Evolutionary conservation across 306 rosid species (phyloP).

Genomic region (Arachis stenosperma): DNA sequence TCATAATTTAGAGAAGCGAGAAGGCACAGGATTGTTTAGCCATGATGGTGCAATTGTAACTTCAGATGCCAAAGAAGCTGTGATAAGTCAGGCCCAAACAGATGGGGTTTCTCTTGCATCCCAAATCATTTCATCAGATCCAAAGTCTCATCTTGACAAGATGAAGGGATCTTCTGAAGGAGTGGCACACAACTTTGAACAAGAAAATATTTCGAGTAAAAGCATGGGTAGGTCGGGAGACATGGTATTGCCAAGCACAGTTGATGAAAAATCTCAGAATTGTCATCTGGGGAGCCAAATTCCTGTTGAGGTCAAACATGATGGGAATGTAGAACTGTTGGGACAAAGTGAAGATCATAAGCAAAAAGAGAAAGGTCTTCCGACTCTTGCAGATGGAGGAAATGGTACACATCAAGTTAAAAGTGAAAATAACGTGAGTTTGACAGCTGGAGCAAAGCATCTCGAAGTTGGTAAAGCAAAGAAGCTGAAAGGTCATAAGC

Average conservation of each 20-base stretch:
- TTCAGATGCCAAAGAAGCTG: slow-evolving; percentile 48
- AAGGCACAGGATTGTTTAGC: slow-evolving; percentile 42
- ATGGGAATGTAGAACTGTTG: slow-evolving; percentile 32
- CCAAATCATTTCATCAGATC: slow-evolving; percentile 40
- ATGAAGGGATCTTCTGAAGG: slow-evolving; percentile 46
- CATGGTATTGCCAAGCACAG: slow-evolving; percentile 34
- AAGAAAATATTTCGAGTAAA: slow-evolving; percentile 31
- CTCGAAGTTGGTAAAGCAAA: slow-evolving; percentile 44
- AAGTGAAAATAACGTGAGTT: slow-evolving; percentile 7
- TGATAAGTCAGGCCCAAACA: slow-evolving; percentile 43
- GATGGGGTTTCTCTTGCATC: slow-evolving; percentile 39
- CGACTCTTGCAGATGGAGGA: slow-evolving; percentile 44
- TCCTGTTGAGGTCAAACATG: slow-evolving; percentile 30
- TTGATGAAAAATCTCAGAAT: slow-evolving; percentile 46
- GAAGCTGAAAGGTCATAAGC: slow-evolving; percentile 58
- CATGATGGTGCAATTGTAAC: slow-evolving; percentile 43
- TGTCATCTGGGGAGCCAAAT: slow-evolving; percentile 47
- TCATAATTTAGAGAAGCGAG: slow-evolving; percentile 46
- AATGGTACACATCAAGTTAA: slow-evolving; percentile 32
- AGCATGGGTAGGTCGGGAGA: slow-evolving; percentile 41
- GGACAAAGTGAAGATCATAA: slow-evolving; percentile 42
- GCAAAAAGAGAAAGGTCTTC: slow-evolving; percentile 42
- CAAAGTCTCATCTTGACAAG: slow-evolving; percentile 52
- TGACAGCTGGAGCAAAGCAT: slow-evolving; percentile 40
- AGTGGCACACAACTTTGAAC: slow-evolving; percentile 35